A percentile compares a stretch with the other conserved stretches of the same genome.
These are phyloP conservation scores for Leptographium flavum DNA, from an alignment of 2,329 filamentous ascomycete species.

Conservation along the genomic window DNA sequence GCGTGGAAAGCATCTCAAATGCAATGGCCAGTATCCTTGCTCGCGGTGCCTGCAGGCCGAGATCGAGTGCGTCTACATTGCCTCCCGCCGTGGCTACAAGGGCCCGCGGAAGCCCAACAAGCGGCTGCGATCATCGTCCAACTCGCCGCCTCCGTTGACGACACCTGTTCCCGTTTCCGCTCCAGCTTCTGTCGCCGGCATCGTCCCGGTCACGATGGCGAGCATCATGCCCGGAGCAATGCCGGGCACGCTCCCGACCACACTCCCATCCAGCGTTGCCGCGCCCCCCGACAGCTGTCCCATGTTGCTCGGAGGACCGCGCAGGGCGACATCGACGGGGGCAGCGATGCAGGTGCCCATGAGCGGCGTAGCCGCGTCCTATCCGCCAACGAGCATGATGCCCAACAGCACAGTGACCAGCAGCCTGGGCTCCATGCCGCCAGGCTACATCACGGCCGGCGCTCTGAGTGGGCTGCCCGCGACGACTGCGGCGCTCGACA, in stretches of 20 bases:
- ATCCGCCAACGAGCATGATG: neutral
- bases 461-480: constrained; percentile 15
- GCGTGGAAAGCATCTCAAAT: constrained; percentile 59
- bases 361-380: neutral
- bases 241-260: too few species aligned
- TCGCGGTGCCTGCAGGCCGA: constrained; percentile 47
- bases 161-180: neutral
- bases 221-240: neutral
- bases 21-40: constrained; percentile 57
- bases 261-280: constrained; percentile 1
- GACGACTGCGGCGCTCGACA: neutral
- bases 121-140: constrained; percentile 34
- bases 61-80: constrained; percentile 54
- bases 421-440: neutral
- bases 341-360: constrained; percentile 14
- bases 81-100: constrained; percentile 63
- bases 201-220: neutral
- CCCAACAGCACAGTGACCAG: neutral
- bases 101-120: constrained; percentile 43
- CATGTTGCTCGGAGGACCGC: constrained; percentile 26
- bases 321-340: constrained; percentile 4
- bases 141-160: constrained; percentile 18
- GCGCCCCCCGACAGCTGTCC: constrained; percentile 24
- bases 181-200: neutral
- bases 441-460: constrained; percentile 19